Base-by-base conservation (phyloP, 306 rosid species). In the Clitoria ternatea region DNA sequence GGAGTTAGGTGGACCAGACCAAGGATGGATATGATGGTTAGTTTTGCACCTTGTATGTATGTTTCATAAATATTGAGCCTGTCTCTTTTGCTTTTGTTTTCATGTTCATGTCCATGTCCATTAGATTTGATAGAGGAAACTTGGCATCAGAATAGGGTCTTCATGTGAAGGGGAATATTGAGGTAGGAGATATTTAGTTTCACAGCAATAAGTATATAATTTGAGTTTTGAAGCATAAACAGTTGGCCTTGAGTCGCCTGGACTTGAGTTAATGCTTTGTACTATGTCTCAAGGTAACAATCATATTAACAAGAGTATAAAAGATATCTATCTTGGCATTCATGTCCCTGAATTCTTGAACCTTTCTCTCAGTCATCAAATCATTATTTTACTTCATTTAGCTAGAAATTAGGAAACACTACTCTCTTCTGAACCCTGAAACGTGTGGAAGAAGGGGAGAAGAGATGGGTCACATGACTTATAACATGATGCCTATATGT, bases 131-230 rank as follows among this genome's bases (percentile, higher is more conserved):
- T 26, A 4, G 30, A 42, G 39, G 35, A 14, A 35, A 56, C 55
- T 5, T 17, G 26, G 22, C 67, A 23, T 50, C 20, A 62, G 55
- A 73, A 24, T 32, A 42, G 40, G 20, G 52, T 73, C 8, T 73
- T 61, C 59, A 26, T 15, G 61, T 43, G 72, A 33, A 63, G 22
- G 39, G 30, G 65, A 75, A 61, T 33, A 55, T 40, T 47, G 75
- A 22, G 75, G 75, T 67, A 67, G 70, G n/a, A n/a, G n/a, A 45
- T 66, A n/a, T 61, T 69, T 54, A 74, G 77, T 61, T 39, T n/a
- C 53, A 69, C 37, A 14, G 14, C 44, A 69, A 44, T 6, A 64
- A 27, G 70, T 30, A 59, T 35, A 50, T 49, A 73, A 33, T 66
- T 69, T 47, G 49, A 49, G 55, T 47, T n/a, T n/a, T n/a, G n/a